Base-by-base conservation (phyloP, 1,284 basidiomycete genomes). In the Ceratobasidium papillatum region DNA sequence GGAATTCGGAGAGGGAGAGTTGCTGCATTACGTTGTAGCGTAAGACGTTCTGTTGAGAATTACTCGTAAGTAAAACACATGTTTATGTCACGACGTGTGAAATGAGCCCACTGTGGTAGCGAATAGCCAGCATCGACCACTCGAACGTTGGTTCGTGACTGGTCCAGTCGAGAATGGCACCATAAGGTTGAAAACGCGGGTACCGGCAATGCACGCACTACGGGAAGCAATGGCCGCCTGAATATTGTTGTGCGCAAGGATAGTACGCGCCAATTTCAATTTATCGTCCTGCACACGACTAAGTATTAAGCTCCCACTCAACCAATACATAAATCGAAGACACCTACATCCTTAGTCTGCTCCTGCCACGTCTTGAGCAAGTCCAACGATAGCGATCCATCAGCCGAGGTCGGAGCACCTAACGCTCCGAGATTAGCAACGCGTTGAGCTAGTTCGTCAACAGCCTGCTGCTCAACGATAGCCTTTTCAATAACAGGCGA, bases 71-170 rank as follows among this genome's bases (percentile, higher is more conserved):
- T n/a, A n/a, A n/a, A n/a, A n/a, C n/a, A n/a, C n/a, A n/a, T n/a
- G 9, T 12, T 56, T 9, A 32, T 12, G 11, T 38, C n/a, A 68
- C 62, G 11, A 68, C 52, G 30, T 56, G 52, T 17, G 52, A 56
- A 59, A 75, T 38, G 7, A 43, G 43, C 49, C 81, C 80, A 77
- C 76, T 80, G 93, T 95, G 2, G 94, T 92, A 0, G 94, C 94
- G 81, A 97, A 97, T 17, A 97, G 86, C 95, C 95, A 98, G 84
- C 95, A 98, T 51, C 95, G 86, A 0, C 95, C 95, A 49, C 90
- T 92, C 78, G 85, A 89, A 83, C 90, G 93, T 87, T 98, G 96
- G 84, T 94, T 91, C 41, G 94, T 95, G 74, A 97, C 86, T 0
- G 94, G 94, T 5, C 87, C 88, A 2, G 93, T 88, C 84, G 93